phyloP scores from a whole-genome alignment of 208 protist genomes.

The Leishmania gerbilli region DNA sequence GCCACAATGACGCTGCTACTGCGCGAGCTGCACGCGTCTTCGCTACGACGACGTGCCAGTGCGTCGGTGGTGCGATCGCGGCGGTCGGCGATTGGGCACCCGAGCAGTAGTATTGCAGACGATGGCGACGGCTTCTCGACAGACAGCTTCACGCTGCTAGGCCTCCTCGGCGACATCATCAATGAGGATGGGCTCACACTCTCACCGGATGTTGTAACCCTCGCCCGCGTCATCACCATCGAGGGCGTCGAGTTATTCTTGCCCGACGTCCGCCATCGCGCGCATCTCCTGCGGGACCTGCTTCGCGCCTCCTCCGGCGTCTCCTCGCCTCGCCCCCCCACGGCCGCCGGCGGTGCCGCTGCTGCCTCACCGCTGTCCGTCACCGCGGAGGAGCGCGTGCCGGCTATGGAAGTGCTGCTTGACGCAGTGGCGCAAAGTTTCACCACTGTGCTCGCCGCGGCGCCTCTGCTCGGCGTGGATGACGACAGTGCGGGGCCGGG shows the following conservation, averaged over 20 bases:
- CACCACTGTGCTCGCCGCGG: constrained; percentile 35
- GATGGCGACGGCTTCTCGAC: constrained; percentile 1
- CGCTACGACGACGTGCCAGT: constrained; percentile 16
- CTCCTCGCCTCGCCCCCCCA: neutral
- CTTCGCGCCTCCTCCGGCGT: constrained; percentile 29
- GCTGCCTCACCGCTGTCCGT: neutral
- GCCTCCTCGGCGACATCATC: constrained; percentile 70
- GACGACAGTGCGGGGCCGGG: constrained; percentile 7
- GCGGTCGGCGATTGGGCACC: neutral
- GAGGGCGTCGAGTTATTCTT: constrained; percentile 85
- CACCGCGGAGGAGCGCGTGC: constrained; percentile 24
- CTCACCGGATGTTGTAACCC: constrained; percentile 41
- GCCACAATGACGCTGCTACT: constrained; percentile 29
- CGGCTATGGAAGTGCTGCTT: constrained; percentile 40
- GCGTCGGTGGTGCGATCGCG: neutral
- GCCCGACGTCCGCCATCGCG: constrained; percentile 55
- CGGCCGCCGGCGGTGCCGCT: neutral
- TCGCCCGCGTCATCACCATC: constrained; percentile 53
- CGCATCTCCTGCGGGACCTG: constrained; percentile 67
- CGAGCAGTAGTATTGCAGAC: constrained; percentile 6
- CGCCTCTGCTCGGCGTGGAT: constrained; percentile 30
- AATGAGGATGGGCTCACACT: constrained; percentile 69
- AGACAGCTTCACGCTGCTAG: constrained; percentile 47
- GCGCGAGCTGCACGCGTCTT: constrained; percentile 34
- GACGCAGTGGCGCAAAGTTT: constrained; percentile 39